A percentile compares a stretch with the other conserved stretches of the same genome.
Evolutionary conservation across 2,329 filamentous ascomycete genomes (phyloP).

Genomic region (Fusarium oligoseptatum): DNA sequence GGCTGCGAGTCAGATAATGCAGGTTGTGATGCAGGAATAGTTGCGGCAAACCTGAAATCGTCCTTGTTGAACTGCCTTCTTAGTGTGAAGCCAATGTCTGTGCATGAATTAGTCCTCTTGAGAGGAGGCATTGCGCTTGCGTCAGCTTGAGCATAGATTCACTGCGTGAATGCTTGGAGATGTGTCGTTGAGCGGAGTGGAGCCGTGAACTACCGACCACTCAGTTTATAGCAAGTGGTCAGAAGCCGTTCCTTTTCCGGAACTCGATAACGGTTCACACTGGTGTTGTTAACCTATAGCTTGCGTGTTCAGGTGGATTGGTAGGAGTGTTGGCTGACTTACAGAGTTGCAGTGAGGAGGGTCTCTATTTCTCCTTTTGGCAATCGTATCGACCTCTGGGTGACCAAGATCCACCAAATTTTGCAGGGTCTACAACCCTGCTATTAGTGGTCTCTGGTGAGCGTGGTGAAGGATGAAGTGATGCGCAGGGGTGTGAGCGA

Average conservation of each 20-base stretch:
- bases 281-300: constrained; percentile 27
- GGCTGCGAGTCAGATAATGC: constrained; percentile 4
- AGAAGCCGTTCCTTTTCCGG: constrained; percentile 12
- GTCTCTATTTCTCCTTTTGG: constrained; percentile 33
- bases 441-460: constrained; percentile 6
- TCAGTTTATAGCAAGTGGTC: constrained; percentile 18
- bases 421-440: constrained; percentile 14
- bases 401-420: constrained; percentile 23
- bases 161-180: constrained; percentile 6
- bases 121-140: constrained; percentile 56
- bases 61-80: constrained; percentile 80
- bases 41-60: constrained; percentile 73
- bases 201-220: neutral
- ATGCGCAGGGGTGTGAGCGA: constrained; percentile 1
- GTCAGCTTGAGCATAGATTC: constrained; percentile 19
- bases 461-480: constrained; percentile 15
- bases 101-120: constrained; percentile 62
- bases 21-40: neutral
- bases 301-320: neutral
- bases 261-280: constrained; percentile 21
- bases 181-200: neutral
- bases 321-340: constrained; percentile 15
- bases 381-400: constrained; percentile 15
- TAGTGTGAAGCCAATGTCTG: constrained; percentile 81
- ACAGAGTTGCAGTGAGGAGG: constrained; percentile 33